A percentile compares a stretch with the other conserved stretches of the same genome.
These are phyloP conservation scores for Cucurbitaria berberidis DNA, from an alignment of 2,329 filamentous ascomycete genomes.

Conservation along the genomic window DNA sequence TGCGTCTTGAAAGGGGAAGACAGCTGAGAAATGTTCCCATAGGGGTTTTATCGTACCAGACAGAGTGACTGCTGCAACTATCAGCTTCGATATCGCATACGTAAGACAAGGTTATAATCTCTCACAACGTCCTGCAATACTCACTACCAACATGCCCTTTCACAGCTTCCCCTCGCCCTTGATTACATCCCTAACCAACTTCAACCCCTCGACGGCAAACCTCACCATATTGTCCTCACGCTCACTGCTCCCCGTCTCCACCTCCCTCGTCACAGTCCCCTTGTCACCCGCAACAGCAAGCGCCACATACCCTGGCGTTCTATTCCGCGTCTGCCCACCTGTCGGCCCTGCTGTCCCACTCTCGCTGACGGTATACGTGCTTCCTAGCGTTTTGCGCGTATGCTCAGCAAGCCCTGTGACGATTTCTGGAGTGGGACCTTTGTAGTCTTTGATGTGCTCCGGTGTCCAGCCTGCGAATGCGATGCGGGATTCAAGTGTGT, in stretches of 20 bases:
- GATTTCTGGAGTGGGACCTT: constrained; percentile 65
- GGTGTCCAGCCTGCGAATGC: constrained; percentile 67
- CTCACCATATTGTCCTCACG: constrained; percentile 67
- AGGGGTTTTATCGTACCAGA: background rate
- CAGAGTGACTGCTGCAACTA: background rate
- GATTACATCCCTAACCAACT: constrained; percentile 63
- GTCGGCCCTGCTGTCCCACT: constrained; percentile 70
- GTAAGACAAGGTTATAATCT: background rate
- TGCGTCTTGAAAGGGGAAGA: background rate
- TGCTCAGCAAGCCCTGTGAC: constrained; percentile 63
- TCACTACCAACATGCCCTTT: background rate
- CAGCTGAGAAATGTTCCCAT: too few species aligned
- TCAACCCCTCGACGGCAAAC: constrained; percentile 65
- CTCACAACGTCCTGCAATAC: background rate
- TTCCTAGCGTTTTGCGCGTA: constrained; percentile 60
- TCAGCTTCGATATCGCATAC: background rate
- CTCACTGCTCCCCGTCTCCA: constrained; percentile 62
- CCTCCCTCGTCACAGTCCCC: constrained; percentile 60
- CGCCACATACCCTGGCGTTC: constrained; percentile 68
- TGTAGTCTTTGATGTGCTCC: constrained; percentile 59
- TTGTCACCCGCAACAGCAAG: constrained; percentile 64
- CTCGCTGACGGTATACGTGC: constrained; percentile 65
- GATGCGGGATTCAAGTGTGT: constrained; percentile 64
- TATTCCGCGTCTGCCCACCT: constrained; percentile 60
- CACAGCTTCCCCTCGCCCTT: constrained; percentile 52